Evolutionary conservation across 441 rosid species (phyloP).

Genomic region (Gossypium schwendimanii): DNA sequence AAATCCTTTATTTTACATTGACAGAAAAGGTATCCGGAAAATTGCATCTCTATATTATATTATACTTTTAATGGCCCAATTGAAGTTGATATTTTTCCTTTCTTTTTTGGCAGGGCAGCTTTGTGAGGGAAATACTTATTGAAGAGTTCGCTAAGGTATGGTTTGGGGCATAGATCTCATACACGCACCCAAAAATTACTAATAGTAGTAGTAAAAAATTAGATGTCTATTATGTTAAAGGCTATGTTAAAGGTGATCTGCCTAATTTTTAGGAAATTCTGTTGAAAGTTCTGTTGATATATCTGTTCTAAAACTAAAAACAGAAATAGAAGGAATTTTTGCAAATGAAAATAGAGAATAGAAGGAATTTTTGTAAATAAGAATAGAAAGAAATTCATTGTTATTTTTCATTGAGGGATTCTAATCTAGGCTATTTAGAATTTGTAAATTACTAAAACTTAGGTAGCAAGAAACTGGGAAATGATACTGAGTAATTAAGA

Average conservation of each 20-base stretch:
- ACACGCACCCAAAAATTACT: slow-evolving; percentile 2
- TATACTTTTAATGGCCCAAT: background rate
- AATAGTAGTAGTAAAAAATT: background rate
- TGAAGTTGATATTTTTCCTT: background rate
- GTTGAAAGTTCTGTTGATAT: background rate
- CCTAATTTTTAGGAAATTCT: background rate
- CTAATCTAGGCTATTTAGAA: background rate
- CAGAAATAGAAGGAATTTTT: too few relatives aligned
- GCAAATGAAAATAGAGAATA: background rate
- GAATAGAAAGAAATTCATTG: background rate
- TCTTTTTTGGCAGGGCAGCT: slow-evolving; percentile 55
- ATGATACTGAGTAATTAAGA: background rate
- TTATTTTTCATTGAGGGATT: background rate
- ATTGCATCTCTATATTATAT: background rate
- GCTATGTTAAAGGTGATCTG: slow-evolving; percentile 1
- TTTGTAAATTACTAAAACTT: background rate
- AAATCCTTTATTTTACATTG: slow-evolving; percentile 74
- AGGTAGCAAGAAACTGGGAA: background rate
- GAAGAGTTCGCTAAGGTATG: slow-evolving; percentile 82
- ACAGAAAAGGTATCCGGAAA: slow-evolving; percentile 58
- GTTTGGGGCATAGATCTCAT: slow-evolving; percentile 8
- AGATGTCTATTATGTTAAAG: background rate
- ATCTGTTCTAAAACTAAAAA: background rate
- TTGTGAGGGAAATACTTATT: slow-evolving; percentile 84
- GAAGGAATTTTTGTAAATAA: background rate